phyloP scores from a whole-genome alignment of 2,329 filamentous ascomycete species.

The Zymoseptoria crescenta region DNA sequence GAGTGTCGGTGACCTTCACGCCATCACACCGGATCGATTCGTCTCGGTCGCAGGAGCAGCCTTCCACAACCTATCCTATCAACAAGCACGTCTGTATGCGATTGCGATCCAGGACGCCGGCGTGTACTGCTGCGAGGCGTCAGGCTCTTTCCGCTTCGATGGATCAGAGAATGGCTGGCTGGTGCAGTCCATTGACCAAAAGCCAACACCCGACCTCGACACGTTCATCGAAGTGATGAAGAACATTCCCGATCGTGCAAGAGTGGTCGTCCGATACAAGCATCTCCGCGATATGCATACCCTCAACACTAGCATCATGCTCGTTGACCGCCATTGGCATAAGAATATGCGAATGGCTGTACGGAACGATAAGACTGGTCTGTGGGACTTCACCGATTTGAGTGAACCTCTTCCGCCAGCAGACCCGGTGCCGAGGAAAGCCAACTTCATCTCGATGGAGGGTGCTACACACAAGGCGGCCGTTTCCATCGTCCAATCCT shows the following conservation, averaged over 20 bases:
- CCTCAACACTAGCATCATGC: constrained; percentile 82
- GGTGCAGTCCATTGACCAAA: constrained; percentile 84
- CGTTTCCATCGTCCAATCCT: constrained; percentile 88
- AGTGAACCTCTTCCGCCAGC: constrained; percentile 70
- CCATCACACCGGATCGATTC: constrained; percentile 92
- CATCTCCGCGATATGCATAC: constrained; percentile 93
- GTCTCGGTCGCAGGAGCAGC: constrained; percentile 88
- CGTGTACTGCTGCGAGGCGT: constrained; percentile 90
- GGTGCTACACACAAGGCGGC: constrained; percentile 82
- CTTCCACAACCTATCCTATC: constrained; percentile 95
- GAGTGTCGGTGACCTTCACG: constrained; percentile 79
- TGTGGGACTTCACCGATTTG: constrained; percentile 92
- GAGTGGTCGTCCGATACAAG: constrained; percentile 91
- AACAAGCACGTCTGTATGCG: constrained; percentile 91
- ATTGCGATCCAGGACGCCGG: constrained; percentile 70
- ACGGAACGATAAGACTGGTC: constrained; percentile 77
- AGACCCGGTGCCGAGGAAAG: constrained; percentile 64
- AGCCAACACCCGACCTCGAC: constrained; percentile 78
- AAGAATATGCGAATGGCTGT: constrained; percentile 88
- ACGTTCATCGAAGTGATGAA: constrained; percentile 89
- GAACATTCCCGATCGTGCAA: constrained; percentile 67
- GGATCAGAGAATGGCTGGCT: constrained; percentile 88
- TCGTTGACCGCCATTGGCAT: constrained; percentile 92
- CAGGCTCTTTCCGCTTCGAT: constrained; percentile 91
- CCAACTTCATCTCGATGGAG: constrained; percentile 85